A percentile compares a stretch with the other conserved stretches of the same genome.
These are phyloP conservation scores for Ceratocystis cacaofunesta DNA, from an alignment of 2,329 filamentous ascomycete species.

Conservation along the genomic window DNA sequence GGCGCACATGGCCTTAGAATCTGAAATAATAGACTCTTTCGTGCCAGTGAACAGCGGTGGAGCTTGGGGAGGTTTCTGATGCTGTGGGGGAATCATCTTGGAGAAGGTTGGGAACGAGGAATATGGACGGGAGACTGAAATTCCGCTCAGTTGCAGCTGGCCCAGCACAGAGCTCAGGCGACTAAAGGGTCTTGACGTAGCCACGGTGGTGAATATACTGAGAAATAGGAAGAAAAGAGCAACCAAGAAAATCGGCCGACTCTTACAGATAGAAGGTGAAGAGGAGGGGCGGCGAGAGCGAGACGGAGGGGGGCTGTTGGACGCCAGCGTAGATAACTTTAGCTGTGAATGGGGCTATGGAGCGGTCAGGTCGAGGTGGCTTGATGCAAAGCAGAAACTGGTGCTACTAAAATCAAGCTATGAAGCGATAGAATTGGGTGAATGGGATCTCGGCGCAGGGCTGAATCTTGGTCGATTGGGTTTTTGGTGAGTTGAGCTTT, in stretches of 20 bases:
- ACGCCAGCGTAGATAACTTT: slow-evolving; percentile 5
- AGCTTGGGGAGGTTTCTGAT: slow-evolving; percentile 59
- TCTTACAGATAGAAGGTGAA: slow-evolving; percentile 7
- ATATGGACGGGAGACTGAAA: slow-evolving; percentile 21
- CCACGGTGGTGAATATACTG: slow-evolving; percentile 47
- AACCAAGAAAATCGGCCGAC: slow-evolving; percentile 20
- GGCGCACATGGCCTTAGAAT: slow-evolving; percentile 52
- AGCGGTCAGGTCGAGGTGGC: not conserved
- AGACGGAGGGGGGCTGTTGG: slow-evolving; percentile 2
- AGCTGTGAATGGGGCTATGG: not conserved
- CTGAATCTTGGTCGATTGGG: not conserved
- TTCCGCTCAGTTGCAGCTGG: slow-evolving; percentile 34
- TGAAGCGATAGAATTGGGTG: not conserved
- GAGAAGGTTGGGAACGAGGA: slow-evolving; percentile 15
- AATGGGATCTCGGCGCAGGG: not conserved
- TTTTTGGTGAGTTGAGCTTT: not conserved
- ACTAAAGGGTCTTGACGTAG: slow-evolving; percentile 42
- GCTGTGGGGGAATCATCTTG: slow-evolving; percentile 49
- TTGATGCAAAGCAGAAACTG: no score
- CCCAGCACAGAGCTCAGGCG: slow-evolving; percentile 44
- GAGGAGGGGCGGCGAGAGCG: slow-evolving; percentile 7
- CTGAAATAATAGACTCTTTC: slow-evolving; percentile 49
- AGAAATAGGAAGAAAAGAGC: slow-evolving; percentile 42
- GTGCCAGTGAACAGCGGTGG: slow-evolving; percentile 67
- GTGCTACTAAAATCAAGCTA: not conserved